Base-by-base conservation (phyloP, 805 yeast species). In the Candida michaelii region DNA sequence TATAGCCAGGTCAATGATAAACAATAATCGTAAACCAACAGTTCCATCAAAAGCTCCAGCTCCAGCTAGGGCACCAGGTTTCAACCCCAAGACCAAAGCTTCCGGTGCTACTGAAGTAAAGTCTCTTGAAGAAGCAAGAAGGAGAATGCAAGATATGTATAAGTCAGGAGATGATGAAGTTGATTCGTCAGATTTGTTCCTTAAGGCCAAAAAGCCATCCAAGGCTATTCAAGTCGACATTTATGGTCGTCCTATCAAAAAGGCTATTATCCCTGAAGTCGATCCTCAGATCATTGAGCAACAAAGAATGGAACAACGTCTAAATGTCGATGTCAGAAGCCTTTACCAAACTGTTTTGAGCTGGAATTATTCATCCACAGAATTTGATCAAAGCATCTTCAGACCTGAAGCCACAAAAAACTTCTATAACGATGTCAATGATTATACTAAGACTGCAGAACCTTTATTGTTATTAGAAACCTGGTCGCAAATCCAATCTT, bases 381-480 rank as follows among this genome's bases (percentile, higher is more conserved):
- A 95, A 0, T 73, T 76, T n/a, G 76, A 69, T 4, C 53, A 56
- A 2, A 61, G 63, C 3, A 54, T 62, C 1, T 78, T 76, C 52
- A 39, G 42, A 6, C 33, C 29, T 4, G 44, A 31, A 10, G 14
- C 17, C 5, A 36, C 38, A n/a, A 75, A 77, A 21, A 80, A 80
- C 49, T 54, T 63, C 1, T 93, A 87, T 55, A 44, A 54, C 0
- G 66, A 76, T 39, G 80, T 81, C 4, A 68, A 65, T n/a, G 89
- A 85, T 2, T 93, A 95, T 55, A 77, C 76, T 36, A 67, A 70
- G 27, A 72, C 77, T 1, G 84, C 88, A 60, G 86, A 83, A 50
- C 99, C 99, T 0, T 69, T 93, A 32, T 66, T 93, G 33, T 65
- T 90, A 58, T 64, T 91, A 30, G 99, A 93, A 64, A 86, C 96